Conservation (phyloP, 2,329 filamentous ascomycete genomes). For the Pseudogymnoascus sp. region DNA sequence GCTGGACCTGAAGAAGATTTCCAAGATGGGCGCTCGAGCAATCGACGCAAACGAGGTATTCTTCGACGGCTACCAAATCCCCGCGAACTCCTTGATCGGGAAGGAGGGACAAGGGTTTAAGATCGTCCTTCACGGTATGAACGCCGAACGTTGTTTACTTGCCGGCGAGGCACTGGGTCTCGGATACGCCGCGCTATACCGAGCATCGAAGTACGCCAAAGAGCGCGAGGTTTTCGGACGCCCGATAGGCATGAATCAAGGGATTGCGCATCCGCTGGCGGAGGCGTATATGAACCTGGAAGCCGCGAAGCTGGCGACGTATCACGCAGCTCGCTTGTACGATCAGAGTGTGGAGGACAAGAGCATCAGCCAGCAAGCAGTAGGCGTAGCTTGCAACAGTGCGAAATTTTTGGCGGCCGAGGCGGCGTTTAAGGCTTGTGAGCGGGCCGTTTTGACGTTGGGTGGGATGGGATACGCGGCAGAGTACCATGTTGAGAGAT, state of each 20-base stretch:
- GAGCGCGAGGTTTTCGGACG: constrained; percentile 61
- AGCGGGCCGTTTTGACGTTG: constrained; percentile 52
- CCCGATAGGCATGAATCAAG: constrained; percentile 61
- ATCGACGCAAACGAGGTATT: constrained; percentile 85
- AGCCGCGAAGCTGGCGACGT: constrained; percentile 58
- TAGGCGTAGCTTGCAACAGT: constrained; percentile 62
- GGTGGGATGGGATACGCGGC: constrained; percentile 61
- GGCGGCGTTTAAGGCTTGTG: constrained; percentile 56
- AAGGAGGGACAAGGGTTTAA: constrained; percentile 71
- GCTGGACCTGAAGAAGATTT: constrained; percentile 64
- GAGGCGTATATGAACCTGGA: constrained; percentile 61
- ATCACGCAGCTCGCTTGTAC: constrained; percentile 59
- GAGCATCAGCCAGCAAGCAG: constrained; percentile 46
- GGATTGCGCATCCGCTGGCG: constrained; percentile 58
- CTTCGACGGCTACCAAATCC: constrained; percentile 70
- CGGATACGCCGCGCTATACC: constrained; percentile 64
- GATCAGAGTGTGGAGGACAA: constrained; percentile 47
- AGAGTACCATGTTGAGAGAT: constrained; percentile 61
- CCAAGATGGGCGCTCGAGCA: constrained; percentile 78
- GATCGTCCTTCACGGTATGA: constrained; percentile 74
- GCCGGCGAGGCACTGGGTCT: constrained; percentile 75
- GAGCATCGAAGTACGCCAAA: constrained; percentile 58
- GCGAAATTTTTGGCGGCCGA: constrained; percentile 67
- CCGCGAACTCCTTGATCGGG: constrained; percentile 60
- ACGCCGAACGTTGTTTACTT: constrained; percentile 68